Evolutionary conservation across 805 yeast species (phyloP), one percentile per base, ranked within the genome.

Genomic region (Suhomyces sp.): DNA sequence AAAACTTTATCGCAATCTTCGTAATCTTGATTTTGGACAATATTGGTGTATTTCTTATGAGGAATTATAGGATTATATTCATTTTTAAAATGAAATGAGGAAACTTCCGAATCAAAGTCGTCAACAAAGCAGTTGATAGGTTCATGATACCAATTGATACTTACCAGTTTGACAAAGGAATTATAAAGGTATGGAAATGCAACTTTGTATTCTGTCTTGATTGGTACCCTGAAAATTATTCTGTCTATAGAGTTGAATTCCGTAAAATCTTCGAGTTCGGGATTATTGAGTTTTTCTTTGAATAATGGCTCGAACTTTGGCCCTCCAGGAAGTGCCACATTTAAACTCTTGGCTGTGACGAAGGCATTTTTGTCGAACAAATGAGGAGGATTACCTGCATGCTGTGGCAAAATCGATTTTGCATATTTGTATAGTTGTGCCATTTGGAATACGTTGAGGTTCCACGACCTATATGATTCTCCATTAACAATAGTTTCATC

Each of bases 161-260:
- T 65, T 4, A 87, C 87, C 7, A 77, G 71, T 39, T 81, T 71
- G 3, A 88, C 90, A 25, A 78, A 65, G 2, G 93, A 79, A 49
- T 90, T 91, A 59, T 84, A 90, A 32, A 93, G 58, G 49, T 76
- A 83, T 0, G 98, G 97, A 45, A 74, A 88, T 1, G 96, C 95
- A 12, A 93, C 83, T 42, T 77, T 74, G 55, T 87, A 86, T 56
- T 91, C 98, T 1, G 95, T 82, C 49, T 85, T 70, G 23, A 88
- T 65, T 0, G 87, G 86, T 11, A 66, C 66, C 41, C 99, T 72
- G 60, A 86, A 83, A 15, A 93, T 88, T 16, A 88, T 79, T 53
- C 96, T 68, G 52, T 90, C 96, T 25, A 91, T 74, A 6, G 95
- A 77, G 50, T 90, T 90, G 63, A 93, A 90, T 56, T 91, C 98